Base-by-base conservation (phyloP, 2,329 filamentous ascomycete genomes). In the Chlorencoelia australis region DNA sequence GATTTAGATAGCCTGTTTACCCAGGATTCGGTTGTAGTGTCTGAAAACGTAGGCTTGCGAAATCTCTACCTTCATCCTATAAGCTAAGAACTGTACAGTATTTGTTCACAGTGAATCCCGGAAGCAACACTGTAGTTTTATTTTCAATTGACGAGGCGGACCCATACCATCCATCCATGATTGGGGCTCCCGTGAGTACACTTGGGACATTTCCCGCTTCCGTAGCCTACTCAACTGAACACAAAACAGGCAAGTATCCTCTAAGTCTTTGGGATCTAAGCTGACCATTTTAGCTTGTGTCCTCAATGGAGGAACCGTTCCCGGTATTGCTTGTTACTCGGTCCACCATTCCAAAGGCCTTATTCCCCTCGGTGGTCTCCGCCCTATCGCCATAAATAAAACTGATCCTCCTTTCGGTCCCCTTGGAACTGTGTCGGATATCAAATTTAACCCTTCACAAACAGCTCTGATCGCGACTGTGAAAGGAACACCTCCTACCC, bases 361-460 rank as follows among this genome's bases (percentile, higher is more conserved):
- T 1, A 51, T 45, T 0, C 42, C 55, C 5, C 61, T 69, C 55
- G 68, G 71, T 29, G 11, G 17, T 20, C 58, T 69, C 0, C 61
- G 65, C 0, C 39, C 58, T 0, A 66, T 77, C 39, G 59, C 67
- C 15, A 50, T 79, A 1, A 21, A 24, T 7, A 32, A 79, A 50
- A 66, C 64, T 0, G 76, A 69, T 0, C 75, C 75, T 0, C 73
- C 75, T 0, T 53, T 61, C 0, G 75, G 74, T 0, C 73, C 75
- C 0, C 56, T 60, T 2, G 73, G 74, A 52, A 75, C 70, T 0
- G 63, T 76, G 2, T 75, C 73, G 0, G 73, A 79, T 4, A 61
- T 68, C 0, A 69, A 76, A 49, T 79, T 77, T 56, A 71, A 69
- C 0, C 56, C 56, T 0, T 71, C 78, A 30, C 63, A 72, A 45